Conservation (phyloP, 768 basidiomycete species). For the Lactifluus piperatus region DNA sequence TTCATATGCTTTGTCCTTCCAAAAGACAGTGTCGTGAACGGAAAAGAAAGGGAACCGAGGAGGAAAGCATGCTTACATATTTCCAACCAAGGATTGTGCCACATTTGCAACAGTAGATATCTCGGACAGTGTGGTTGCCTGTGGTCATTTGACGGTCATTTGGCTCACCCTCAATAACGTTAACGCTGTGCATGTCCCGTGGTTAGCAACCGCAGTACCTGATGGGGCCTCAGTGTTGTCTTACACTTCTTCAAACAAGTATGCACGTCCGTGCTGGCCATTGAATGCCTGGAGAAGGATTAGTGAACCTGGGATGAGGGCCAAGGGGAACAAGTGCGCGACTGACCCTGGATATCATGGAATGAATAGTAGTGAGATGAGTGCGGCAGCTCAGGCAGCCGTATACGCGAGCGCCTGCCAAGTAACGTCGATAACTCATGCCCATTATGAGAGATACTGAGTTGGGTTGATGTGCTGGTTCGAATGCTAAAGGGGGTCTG, state of each 20-base stretch:
- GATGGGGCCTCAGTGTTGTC: conserved; percentile 27
- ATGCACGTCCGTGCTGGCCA: conserved; percentile 92
- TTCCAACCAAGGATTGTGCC: conserved; percentile 88
- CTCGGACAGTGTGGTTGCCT: conserved; percentile 91
- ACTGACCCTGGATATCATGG: conserved; percentile 82
- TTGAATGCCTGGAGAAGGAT: conserved; percentile 71
- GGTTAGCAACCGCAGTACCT: conserved; percentile 12
- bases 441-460: conserved; percentile 47
- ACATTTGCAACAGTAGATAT: conserved; percentile 92
- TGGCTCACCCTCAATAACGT: conserved; percentile 82
- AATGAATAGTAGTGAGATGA: conserved; percentile 84
- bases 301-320: conserved; percentile 14
- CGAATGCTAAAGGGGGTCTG: conserved; percentile 6
- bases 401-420: conserved; percentile 77
- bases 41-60: not conserved
- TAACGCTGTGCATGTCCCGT: conserved; percentile 51
- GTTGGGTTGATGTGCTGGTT: not conserved
- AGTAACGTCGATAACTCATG: conserved; percentile 83
- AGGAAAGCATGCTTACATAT: conserved; percentile 58
- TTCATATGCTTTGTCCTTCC: conserved; percentile 87
- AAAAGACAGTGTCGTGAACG: conserved; percentile 12
- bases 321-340: not conserved
- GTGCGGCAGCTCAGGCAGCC: conserved; percentile 83
- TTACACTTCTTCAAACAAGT: conserved; percentile 91
- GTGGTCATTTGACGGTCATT: conserved; percentile 95